phyloP scores from a whole-genome alignment of 176 grass and related monocot genomes.

The Ensete glaucum region DNA sequence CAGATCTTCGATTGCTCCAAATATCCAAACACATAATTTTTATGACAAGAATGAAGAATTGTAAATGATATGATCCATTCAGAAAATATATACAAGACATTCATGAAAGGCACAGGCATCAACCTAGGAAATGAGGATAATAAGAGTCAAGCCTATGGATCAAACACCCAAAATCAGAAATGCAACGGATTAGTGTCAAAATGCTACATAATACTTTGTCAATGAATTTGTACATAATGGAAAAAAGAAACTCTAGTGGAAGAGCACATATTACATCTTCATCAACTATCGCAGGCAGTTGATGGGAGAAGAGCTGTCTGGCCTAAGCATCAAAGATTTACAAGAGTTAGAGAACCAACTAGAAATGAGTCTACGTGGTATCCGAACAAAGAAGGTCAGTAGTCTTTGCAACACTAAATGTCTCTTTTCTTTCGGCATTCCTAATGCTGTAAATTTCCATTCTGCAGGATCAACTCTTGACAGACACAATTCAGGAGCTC shows the following conservation, averaged over 20 bases:
- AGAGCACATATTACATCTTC: not conserved
- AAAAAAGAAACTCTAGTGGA: not conserved
- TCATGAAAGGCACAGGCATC: too few species aligned
- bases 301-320: conserved; percentile 67
- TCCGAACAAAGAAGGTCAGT: conserved; percentile 61
- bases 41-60: too few species aligned
- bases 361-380: conserved; percentile 38
- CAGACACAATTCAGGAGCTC: conserved; percentile 45
- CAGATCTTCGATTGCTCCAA: too few species aligned
- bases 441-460: conserved; percentile 12
- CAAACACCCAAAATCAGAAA: too few species aligned
- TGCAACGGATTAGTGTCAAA: too few species aligned
- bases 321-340: conserved; percentile 39
- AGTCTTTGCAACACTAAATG: not conserved
- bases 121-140: too few species aligned
- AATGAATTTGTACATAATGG: too few species aligned
- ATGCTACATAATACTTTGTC: too few species aligned
- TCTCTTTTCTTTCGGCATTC: conserved; percentile 13
- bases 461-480: conserved; percentile 50
- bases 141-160: too few species aligned
- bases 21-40: too few species aligned
- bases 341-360: conserved; percentile 49
- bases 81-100: too few species aligned
- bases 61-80: too few species aligned
- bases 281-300: conserved; percentile 44